Evolutionary conservation across 306 rosid species (phyloP).

Genomic region (Cucurbita argyrosperma): DNA sequence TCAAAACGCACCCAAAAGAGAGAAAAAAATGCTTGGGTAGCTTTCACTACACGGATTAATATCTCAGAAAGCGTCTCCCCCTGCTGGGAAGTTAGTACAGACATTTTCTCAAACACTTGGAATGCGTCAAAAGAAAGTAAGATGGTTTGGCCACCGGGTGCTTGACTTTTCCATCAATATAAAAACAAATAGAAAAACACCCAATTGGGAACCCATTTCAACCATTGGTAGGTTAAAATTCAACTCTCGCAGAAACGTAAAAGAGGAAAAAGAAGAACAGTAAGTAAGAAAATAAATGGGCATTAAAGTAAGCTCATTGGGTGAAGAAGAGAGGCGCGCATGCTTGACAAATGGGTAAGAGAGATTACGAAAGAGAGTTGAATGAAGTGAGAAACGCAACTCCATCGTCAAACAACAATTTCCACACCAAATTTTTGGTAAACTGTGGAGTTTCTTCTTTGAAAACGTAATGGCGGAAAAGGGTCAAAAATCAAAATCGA

Average conservation of each 20-base stretch:
- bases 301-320: not conserved
- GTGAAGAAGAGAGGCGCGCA: not conserved
- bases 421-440: not conserved
- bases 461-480: not conserved
- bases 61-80: not conserved
- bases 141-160: not conserved
- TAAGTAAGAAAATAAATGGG: not conserved
- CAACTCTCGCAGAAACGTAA: not conserved
- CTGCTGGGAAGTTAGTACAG: not conserved
- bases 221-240: not conserved
- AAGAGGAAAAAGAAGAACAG: not conserved
- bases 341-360: constrained; percentile 2
- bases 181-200: not conserved
- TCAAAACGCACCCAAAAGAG: constrained; percentile 4
- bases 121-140: not conserved
- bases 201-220: not conserved
- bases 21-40: not conserved
- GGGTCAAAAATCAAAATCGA: not conserved
- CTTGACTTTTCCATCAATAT: not conserved
- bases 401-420: not conserved
- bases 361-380: not conserved
- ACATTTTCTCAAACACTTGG: constrained; percentile 1
- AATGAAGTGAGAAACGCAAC: not conserved
- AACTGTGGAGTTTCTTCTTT: not conserved
- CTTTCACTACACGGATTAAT: constrained; percentile 1